Evolutionary conservation across 169 alveolate species (phyloP), one percentile per base, ranked within the genome.

Genomic region (Plasmodium falciparum): DNA sequence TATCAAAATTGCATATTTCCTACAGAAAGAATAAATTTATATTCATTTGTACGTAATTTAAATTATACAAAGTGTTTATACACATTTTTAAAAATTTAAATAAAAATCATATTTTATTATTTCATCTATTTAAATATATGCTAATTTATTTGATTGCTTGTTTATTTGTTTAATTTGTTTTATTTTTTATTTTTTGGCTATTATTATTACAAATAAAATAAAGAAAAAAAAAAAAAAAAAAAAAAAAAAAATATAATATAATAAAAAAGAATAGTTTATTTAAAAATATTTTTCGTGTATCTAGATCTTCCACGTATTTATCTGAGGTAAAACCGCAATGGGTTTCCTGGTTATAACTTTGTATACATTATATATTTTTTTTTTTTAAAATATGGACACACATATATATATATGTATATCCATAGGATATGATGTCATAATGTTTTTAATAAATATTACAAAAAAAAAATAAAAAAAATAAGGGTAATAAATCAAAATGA

Each of bases 281-380:
- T 52, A 33, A 72, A 33, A 33, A 45, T 13, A 26, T 52, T 50
- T 72, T 50, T 47, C 29, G 54, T 22, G 80, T 71, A 20, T 52
- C 85, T 17, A 72, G 4, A 17, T 72, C 69, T 33, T 26, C 85
- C 2, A 22, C 20, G n/a, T 72, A 72, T 72, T 72, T 72, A 39
- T 72, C 66, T 33, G n/a, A 72, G 17, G 33, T 72, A 54, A 20
- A 47, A 17, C 69, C 20, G 22, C 47, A 50, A 26, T 52, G 85
- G 70, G 69, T 67, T 15, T 67, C 85, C 66, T 72, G 85, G 85
- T 54, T 72, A 26, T 72, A 72, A 12, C 11, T 29, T 45, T 13
- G 15, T 45, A 12, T 67, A 17, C 54, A 22, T 15, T 26, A 12
- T 22, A 50, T 8, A 33, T 20, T 66, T 66, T 20, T 49, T 26